Percentiles rank a stretch among this genome's conserved stretches.
Conservation (phyloP, 768 basidiomycete species). For the Epithele typhae region DNA sequence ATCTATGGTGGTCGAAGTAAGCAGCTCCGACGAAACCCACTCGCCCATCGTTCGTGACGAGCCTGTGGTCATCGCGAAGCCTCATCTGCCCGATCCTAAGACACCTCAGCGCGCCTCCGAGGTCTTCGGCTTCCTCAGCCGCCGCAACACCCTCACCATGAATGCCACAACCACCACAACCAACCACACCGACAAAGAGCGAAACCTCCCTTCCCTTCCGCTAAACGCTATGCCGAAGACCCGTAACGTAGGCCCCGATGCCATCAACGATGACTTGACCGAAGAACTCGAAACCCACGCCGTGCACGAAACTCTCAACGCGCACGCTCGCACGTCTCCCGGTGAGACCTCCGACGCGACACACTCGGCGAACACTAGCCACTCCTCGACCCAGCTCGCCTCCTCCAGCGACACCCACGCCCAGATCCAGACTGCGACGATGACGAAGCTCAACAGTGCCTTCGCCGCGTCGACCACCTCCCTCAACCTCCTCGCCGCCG, state of each 20-base stretch:
- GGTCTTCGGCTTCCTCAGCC: conserved; percentile 67
- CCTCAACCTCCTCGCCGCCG: conserved; percentile 5
- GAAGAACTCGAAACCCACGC: too few relatives aligned
- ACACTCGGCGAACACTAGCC: conserved; percentile 13
- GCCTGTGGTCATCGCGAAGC: neutral
- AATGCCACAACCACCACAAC: conserved; percentile 45
- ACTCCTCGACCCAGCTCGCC: conserved; percentile 14
- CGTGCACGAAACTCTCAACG: neutral
- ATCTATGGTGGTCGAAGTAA: conserved; percentile 74
- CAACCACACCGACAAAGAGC: conserved; percentile 32
- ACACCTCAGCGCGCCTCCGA: conserved; percentile 71
- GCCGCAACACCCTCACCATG: conserved; percentile 31
- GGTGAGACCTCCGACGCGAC: conserved; percentile 7
- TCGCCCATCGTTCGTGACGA: conserved; percentile 3
- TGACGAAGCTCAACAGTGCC: conserved; percentile 22
- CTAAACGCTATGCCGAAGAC: conserved; percentile 22
- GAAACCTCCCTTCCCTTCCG: conserved; percentile 33
- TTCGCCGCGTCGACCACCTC: conserved; percentile 11
- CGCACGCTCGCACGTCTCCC: neutral
- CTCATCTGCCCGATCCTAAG: conserved; percentile 31
- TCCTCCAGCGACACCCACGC: conserved; percentile 22
- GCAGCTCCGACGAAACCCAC: conserved; percentile 33
- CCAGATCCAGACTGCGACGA: conserved; percentile 24
- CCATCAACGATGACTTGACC: neutral
- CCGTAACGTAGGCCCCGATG: neutral